Evolutionary conservation across 2,329 filamentous ascomycete genomes (phyloP), one percentile per base, ranked within the genome.

Genomic region (Fonsecaea erecta): DNA sequence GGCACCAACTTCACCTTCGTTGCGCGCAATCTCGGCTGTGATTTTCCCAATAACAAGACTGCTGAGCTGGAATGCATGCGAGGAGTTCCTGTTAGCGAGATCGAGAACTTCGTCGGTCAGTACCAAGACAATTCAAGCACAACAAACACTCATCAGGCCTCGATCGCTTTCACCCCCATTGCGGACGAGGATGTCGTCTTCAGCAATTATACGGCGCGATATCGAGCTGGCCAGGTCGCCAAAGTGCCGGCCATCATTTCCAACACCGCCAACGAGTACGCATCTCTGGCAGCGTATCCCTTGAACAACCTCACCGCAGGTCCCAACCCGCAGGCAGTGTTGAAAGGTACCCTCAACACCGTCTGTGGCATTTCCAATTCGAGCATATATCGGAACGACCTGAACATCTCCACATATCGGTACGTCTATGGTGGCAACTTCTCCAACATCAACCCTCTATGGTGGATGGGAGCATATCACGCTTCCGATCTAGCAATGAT

Each of bases 341-440:
- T 30, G 35, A 28, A 24, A 46, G 55, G 55, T 7, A 58, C 55
- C n/a, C 37, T 58, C 55, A 58, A 58, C 26, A 58, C 55, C 8
- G 55, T 58, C 37, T 48, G 55, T 12, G 55, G 55, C 24, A 58
- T 58, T 16, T 58, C 37, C 1, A 61, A 61, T 24, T 46, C 59
- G n/a, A 46, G 18, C 55, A 62, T 52, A 7, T 48, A 54, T 14
- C 46, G 57, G 14, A 55, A 26, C 43, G 66, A 5, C 68, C 68
- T 7, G 71, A 73, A 6, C 77, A 65, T 73, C 0, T 71, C 74
- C 1, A 78, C 78, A 1, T 81, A 76, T 67, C 77, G 78, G 21
- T 81, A 79, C 68, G 71, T 75, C 52, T 80, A 79, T 66, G 74
- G 74, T 2, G 79, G 78, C 55, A 77, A 78, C 60, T 81, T 79